Base-by-base conservation (phyloP, 805 yeast species). In the Kurtzmaniella fragi region DNA sequence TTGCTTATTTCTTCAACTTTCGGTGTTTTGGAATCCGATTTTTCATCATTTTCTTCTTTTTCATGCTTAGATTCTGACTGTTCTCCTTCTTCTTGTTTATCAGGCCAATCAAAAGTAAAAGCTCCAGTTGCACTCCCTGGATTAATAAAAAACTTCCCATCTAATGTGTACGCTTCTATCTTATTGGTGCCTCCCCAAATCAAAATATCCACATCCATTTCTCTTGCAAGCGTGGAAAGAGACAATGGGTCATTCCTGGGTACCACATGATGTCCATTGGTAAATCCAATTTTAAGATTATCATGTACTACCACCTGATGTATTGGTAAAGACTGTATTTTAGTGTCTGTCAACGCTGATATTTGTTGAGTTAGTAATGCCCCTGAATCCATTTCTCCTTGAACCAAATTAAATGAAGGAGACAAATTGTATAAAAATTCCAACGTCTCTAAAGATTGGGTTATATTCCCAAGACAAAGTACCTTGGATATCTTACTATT, bases 81-180 rank as follows among this genome's bases (percentile, higher is more conserved):
- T 3, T 56, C 64, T 3, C 72, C 70, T 2, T 73, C 81, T 1
- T 54, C 62, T 14, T 74, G 78, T 5, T 67, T 71, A 42, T 80
- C 80, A 63, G 80, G 78, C 52, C 80, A 82, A 36, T 59, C 63
- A 26, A 84, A 74, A 32, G 75, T 73, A 47, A 75, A 78, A 0
- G 97, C 96, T 17, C 99, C 99, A 0, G 97, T 90, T 31, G 95
- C 95, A 55, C 95, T 84, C 0, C 99, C 99, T 0, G 99, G 98
- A 57, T 87, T 91, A n/a, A 93, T 75, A 54, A 93, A 93, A 58
- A 90, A 87, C 61, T 86, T 87, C 16, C 95, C 95, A 47, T 89
- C 98, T 42, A 90, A 65, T 8, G 93, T 85, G 54, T 89, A 91
- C 0, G 97, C 96, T 55, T 91, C 98, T 4, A 88, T 95, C 47